A percentile compares a stretch with the other conserved stretches of the same genome.
Evolutionary conservation across 805 yeast species (phyloP).

Genomic region (Yamadazyma endophytica): DNA sequence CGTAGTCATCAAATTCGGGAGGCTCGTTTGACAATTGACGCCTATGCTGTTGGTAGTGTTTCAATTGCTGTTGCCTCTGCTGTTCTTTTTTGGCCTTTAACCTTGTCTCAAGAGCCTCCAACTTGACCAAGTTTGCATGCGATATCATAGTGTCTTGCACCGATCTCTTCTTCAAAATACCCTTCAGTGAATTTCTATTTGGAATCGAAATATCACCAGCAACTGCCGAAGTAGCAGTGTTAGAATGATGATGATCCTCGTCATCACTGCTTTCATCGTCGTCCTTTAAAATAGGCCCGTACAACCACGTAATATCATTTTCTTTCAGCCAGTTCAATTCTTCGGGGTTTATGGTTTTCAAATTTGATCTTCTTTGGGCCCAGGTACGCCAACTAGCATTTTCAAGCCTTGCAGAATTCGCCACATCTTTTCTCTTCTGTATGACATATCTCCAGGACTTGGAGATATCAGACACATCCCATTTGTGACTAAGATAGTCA

Average conservation of each 20-base stretch:
- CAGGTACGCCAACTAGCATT: slow-evolving; percentile 91
- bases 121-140: slow-evolving; percentile 45
- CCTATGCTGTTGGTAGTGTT: slow-evolving; percentile 6
- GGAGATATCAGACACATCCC: slow-evolving; percentile 93
- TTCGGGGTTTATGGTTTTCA: slow-evolving; percentile 83
- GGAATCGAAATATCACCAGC: slow-evolving; percentile 45
- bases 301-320: slow-evolving; percentile 95
- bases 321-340: slow-evolving; percentile 95
- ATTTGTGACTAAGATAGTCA: slow-evolving; percentile 89
- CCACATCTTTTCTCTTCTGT: slow-evolving; percentile 74
- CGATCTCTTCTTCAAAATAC: slow-evolving; percentile 83
- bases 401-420: slow-evolving; percentile 44
- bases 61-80: slow-evolving; percentile 10
- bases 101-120: slow-evolving; percentile 36
- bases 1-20: slow-evolving; percentile 41
- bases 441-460: slow-evolving; percentile 95
- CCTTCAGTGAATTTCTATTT: slow-evolving; percentile 42
- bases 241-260: slow-evolving; percentile 13
- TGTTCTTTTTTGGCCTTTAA: slow-evolving; percentile 29
- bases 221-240: slow-evolving; percentile 38
- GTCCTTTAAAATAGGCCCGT: slow-evolving; percentile 76
- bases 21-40: slow-evolving; percentile 20
- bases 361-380: slow-evolving; percentile 71
- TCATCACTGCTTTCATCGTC: slow-evolving; percentile 21
- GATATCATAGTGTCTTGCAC: slow-evolving; percentile 76